Conservation (phyloP, 176 grass and related monocot species). For the Alloteropsis semialata region DNA sequence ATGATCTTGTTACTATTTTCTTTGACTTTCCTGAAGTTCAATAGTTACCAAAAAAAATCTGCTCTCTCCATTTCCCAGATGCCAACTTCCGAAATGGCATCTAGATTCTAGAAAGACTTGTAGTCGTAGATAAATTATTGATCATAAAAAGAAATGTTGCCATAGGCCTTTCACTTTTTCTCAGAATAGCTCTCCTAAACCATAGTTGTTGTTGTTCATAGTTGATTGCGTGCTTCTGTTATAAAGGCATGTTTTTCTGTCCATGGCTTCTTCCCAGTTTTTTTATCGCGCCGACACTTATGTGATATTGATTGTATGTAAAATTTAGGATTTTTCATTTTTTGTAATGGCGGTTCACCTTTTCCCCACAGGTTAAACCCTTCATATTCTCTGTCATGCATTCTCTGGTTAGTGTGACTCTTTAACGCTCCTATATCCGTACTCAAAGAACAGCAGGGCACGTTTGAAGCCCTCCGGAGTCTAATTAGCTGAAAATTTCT, state of each 20-base stretch:
- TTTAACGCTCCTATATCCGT: neutral
- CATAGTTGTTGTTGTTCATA: constrained; percentile 11
- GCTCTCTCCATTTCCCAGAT: neutral
- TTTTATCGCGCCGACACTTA: neutral
- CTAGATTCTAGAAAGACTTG: no score
- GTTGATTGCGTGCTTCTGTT: constrained; percentile 18
- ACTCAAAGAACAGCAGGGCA: constrained; percentile 1
- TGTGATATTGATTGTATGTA: constrained; percentile 12
- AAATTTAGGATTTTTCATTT: neutral
- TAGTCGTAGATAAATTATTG: neutral
- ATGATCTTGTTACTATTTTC: neutral
- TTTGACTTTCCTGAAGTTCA: neutral
- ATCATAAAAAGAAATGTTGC: neutral
- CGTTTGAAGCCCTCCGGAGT: neutral
- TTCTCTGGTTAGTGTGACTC: neutral
- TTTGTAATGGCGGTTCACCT: neutral
- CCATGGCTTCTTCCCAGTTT: neutral
- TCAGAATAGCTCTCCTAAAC: neutral
- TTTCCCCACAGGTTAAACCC: neutral
- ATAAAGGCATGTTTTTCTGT: no score
- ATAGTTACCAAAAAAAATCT: constrained; percentile 15
- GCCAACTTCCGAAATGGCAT: neutral
- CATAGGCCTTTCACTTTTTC: neutral
- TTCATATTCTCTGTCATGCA: constrained; percentile 17
- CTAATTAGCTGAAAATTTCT: constrained; percentile 2